A percentile compares a stretch with the other conserved stretches of the same genome.
Conservation (phyloP, 371 early-diverging fungal genomes). For the Paramicrosporidium saccamoebae region DNA sequence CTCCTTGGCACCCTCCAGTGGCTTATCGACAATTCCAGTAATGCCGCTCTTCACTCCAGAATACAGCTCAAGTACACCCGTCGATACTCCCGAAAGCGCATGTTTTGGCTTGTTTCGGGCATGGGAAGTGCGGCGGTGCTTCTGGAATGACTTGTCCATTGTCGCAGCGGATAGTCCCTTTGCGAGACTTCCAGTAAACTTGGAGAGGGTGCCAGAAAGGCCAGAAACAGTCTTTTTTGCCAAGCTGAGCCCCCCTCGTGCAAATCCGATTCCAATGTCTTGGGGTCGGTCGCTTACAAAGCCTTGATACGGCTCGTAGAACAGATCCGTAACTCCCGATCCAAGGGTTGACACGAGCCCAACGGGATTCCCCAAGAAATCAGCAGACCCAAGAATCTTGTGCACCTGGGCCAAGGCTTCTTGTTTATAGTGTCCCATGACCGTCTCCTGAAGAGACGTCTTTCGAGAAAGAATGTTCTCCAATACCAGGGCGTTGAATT, state of each 20-base stretch:
- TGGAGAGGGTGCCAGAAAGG: conserved; percentile 67
- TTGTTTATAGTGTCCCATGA: conserved; percentile 73
- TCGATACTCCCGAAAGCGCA: conserved; percentile 55
- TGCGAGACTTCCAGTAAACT: conserved; percentile 74
- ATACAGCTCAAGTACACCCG: conserved; percentile 58
- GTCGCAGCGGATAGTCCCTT: conserved; percentile 86
- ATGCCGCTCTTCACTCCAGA: conserved; percentile 54
- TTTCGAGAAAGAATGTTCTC: conserved; percentile 57
- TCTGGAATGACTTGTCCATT: conserved; percentile 67
- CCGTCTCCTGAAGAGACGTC: too few species aligned
- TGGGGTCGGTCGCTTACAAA: conserved; percentile 74
- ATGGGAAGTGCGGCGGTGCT: conserved; percentile 32
- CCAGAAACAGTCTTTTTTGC: conserved; percentile 87
- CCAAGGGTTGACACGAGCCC: conserved; percentile 76
- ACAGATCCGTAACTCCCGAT: conserved; percentile 75
- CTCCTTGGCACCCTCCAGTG: conserved; percentile 60
- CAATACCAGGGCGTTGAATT: conserved; percentile 58
- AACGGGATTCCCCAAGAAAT: conserved; percentile 88
- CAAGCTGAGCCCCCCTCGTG: conserved; percentile 61
- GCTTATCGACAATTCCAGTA: conserved; percentile 56
- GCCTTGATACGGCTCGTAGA: conserved; percentile 91
- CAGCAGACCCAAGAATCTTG: conserved; percentile 76
- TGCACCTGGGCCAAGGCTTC: conserved; percentile 66
- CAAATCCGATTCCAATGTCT: conserved; percentile 73
- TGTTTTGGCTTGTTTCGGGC: conserved; percentile 67